Evolutionary conservation across 495 filamentous ascomycete species (phyloP).

Genomic region (Penicillium diatomitis): DNA sequence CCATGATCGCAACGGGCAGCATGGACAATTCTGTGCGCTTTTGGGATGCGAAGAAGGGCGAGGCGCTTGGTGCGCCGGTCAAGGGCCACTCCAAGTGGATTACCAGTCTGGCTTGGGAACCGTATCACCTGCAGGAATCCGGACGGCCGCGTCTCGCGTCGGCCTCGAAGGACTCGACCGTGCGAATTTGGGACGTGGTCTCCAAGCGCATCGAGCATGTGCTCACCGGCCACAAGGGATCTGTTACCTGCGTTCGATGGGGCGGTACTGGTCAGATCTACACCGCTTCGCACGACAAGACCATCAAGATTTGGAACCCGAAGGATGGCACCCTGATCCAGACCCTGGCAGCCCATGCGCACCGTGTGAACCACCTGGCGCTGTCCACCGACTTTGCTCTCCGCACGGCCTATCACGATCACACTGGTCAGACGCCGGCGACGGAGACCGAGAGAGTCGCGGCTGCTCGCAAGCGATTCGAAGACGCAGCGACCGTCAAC

Average conservation of each 20-base stretch:
- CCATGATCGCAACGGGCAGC: conserved; percentile 77
- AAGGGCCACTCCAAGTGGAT: conserved; percentile 93
- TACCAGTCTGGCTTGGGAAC: conserved; percentile 83
- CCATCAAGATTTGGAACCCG: conserved; percentile 85
- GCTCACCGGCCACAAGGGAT: conserved; percentile 78
- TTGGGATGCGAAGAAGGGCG: conserved; percentile 82
- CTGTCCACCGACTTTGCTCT: conserved; percentile 90
- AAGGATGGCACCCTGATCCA: conserved; percentile 68
- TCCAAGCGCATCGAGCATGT: conserved; percentile 69
- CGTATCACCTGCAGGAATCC: conserved; percentile 73
- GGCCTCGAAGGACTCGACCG: conserved; percentile 82
- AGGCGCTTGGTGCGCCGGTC: conserved; percentile 62
- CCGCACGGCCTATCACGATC: conserved; percentile 79
- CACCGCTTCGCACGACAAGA: conserved; percentile 85
- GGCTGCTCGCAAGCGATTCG: conserved; percentile 77
- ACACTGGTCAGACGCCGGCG: conserved; percentile 60
- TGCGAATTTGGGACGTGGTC: conserved; percentile 80
- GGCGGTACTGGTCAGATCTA: conserved; percentile 84
- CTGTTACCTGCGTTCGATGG: conserved; percentile 88
- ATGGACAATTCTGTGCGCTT: conserved; percentile 89
- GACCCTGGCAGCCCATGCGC: conserved; percentile 72
- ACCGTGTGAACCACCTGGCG: conserved; percentile 94
- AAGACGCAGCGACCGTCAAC: conserved; percentile 73
- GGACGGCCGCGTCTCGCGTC: conserved; percentile 76
- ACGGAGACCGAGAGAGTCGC: conserved; percentile 60